Base-by-base conservation (phyloP, 1,284 basidiomycete species). In the Fomitopsis schrenkii region DNA sequence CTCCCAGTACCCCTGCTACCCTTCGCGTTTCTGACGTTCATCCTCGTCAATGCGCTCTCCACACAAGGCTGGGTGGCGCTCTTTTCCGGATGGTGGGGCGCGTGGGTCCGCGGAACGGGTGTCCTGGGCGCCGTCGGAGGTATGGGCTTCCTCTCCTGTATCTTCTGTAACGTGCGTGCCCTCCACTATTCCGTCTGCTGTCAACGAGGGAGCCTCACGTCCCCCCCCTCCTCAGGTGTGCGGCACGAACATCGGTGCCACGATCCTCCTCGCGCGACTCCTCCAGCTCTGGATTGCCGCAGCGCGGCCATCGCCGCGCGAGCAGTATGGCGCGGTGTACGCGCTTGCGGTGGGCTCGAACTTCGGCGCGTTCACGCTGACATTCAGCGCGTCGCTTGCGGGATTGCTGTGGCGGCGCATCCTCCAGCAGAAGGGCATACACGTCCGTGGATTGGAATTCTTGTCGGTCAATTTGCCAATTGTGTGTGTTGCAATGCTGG, bases 231-330 rank as follows among this genome's bases (percentile, higher is more conserved):
- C 17, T 57, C 64, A 80, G 83, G 72, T 95, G 55, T 87, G 92
- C 26, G 95, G 95, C 0, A 98, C 96, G 10, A 98, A 98, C 73
- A 98, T 98, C 60, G 97, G 96, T 45, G 93, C 94, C 2, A 98
- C 96, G 0, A 97, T 99, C 70, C 81, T 99, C 33, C 84, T 98
- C 26, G 85, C 87, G 48, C 80, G 87, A 48, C 80, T 88, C 40
- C 71, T 87, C 6, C 80, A 80, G 63, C 70, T 74, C 38, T 80
- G 77, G 77, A 61, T 71, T 14, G 53, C 64, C 50, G 54, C 56
- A 40, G 57, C 65, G 12, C 9, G 57, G 14, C 15, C 74, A 69
- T 68, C 61, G 69, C 35, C 69, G 73, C 61, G 68, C 75, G 41
- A 63, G 70, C 22, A 75, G 33, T 53, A 77, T 42, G 80, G 75